Percentiles rank a stretch among this genome's conserved stretches.
Conservation (phyloP, 75 land plant genomes). For the Cunninghamia lanceolata region DNA sequence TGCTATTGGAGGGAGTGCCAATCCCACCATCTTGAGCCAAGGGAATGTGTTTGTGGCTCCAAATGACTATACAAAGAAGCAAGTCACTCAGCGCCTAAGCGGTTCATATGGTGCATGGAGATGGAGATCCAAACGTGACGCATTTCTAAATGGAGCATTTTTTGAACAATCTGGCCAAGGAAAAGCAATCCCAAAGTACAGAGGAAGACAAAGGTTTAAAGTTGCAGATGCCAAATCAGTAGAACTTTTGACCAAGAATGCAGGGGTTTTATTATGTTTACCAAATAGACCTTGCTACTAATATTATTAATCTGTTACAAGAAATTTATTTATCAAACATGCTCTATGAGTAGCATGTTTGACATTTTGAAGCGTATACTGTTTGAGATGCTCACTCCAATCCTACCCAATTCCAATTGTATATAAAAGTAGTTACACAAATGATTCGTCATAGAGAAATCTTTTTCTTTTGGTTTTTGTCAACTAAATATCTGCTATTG, state of each 20-base stretch:
- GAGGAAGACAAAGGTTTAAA: neutral
- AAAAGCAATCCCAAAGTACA: neutral
- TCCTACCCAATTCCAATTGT: no score
- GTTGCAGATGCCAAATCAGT: neutral
- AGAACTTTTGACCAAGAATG: neutral
- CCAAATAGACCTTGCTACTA: slow-evolving; percentile 23
- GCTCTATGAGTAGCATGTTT: no score
- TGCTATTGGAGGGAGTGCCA: slow-evolving; percentile 55
- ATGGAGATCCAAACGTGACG: slow-evolving; percentile 35
- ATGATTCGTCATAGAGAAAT: no score
- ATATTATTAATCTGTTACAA: neutral
- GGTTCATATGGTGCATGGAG: neutral
- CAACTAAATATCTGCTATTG: no score
- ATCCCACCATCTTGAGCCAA: slow-evolving; percentile 54
- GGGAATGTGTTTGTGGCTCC: slow-evolving; percentile 60
- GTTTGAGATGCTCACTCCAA: no score
- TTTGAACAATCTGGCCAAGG: slow-evolving; percentile 21
- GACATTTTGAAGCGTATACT: no score
- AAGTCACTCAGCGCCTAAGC: neutral
- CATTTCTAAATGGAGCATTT: slow-evolving; percentile 46
- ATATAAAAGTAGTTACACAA: no score
- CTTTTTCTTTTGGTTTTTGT: no score
- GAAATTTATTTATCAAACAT: no score
- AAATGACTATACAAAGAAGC: slow-evolving; percentile 29
- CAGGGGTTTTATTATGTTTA: neutral